Conservation (phyloP, 1,284 basidiomycete genomes). For the Pseudozyma hubeiensis region DNA sequence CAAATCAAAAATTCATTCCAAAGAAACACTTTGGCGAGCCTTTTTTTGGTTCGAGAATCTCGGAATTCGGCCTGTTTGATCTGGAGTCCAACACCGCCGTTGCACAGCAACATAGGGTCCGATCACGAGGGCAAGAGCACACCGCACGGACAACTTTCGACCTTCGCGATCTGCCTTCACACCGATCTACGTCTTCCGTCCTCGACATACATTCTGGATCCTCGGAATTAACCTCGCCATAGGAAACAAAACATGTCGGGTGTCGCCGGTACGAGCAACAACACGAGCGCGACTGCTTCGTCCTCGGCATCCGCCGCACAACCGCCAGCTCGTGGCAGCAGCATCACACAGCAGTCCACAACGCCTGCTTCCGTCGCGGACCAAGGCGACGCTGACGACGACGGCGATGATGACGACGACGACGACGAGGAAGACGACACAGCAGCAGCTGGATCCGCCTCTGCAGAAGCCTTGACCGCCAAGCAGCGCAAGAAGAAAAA, state of each 20-base stretch:
- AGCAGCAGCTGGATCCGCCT: not conserved
- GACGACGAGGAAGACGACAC: slow-evolving; percentile 25
- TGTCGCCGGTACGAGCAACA: slow-evolving; percentile 6
- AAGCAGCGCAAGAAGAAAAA: slow-evolving; percentile 62
- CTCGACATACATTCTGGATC: not conserved
- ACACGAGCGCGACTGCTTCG: slow-evolving; percentile 4
- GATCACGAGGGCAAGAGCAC: not conserved
- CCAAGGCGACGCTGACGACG: slow-evolving; percentile 19
- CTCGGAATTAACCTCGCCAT: too few species aligned
- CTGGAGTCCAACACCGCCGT: not conserved
- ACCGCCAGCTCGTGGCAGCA: slow-evolving; percentile 4
- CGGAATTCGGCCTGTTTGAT: slow-evolving; percentile 4
- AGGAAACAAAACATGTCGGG: slow-evolving; percentile 7
- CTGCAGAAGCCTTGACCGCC: slow-evolving; percentile 22
- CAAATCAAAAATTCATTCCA: slow-evolving; percentile 3
- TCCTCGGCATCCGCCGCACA: slow-evolving; percentile 1
- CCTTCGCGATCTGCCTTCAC: too few species aligned
- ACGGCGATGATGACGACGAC: slow-evolving; percentile 18
- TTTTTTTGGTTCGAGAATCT: not conserved
- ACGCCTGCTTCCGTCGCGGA: slow-evolving; percentile 7
- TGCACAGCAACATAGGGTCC: not conserved
- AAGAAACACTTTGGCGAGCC: slow-evolving; percentile 4
- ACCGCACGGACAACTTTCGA: not conserved
- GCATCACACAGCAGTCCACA: slow-evolving; percentile 1
- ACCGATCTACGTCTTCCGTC: too few species aligned